Conservation (phyloP, 2,329 filamentous ascomycete genomes). For the Hypoxylon sp. region DNA sequence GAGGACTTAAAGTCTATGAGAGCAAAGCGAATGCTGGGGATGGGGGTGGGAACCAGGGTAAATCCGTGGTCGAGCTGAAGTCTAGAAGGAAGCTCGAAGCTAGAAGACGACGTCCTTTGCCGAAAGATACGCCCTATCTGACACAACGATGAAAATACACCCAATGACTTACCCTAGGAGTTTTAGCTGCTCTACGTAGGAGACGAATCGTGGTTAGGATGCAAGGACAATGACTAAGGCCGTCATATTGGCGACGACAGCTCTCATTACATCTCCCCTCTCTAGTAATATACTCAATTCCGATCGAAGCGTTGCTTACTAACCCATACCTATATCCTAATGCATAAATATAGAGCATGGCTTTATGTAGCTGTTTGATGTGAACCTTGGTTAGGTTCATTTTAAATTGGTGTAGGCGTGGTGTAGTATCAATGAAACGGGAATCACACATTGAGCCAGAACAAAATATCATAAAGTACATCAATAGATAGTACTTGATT, state of each 20-base stretch:
- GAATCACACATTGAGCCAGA: neutral
- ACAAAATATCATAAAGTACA: conserved; percentile 3
- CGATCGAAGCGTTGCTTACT: neutral
- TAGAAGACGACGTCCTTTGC: neutral
- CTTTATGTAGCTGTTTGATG: neutral
- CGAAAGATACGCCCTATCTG: neutral
- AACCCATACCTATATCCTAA: neutral
- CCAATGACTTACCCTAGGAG: neutral
- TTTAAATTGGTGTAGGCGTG: neutral
- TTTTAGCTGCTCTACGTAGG: too few species aligned
- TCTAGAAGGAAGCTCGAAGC: neutral
- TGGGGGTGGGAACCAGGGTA: neutral
- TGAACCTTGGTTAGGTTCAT: neutral
- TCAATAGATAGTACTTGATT: conserved; percentile 38
- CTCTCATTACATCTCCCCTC: neutral
- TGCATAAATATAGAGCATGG: neutral
- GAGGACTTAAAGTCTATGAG: conserved; percentile 9
- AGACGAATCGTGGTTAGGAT: neutral
- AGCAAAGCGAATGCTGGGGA: neutral
- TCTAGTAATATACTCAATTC: neutral
- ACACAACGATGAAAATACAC: neutral
- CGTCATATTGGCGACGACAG: neutral
- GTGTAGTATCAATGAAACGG: neutral
- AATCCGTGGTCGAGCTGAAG: neutral
- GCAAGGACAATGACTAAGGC: neutral